A percentile compares a stretch with the other conserved stretches of the same genome.
These are phyloP conservation scores for Pilasporangium apinafurcum DNA, from an alignment of 352 stramenopile genomes.

Conservation along the genomic window DNA sequence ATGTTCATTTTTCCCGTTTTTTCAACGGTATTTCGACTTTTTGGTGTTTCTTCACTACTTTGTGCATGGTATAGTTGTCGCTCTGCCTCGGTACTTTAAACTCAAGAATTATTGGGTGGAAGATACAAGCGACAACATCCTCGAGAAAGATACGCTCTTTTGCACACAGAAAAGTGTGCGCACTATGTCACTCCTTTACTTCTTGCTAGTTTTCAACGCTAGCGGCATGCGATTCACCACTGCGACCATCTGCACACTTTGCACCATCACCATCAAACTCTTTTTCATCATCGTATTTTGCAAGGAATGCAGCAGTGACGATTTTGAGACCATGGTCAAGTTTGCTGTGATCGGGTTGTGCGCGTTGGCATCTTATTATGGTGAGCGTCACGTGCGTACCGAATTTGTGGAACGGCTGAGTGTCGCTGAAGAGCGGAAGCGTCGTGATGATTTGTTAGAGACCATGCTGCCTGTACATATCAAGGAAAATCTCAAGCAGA, in stretches of 20 bases:
- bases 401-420: conserved; percentile 59
- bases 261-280: conserved; percentile 37
- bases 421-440: conserved; percentile 63
- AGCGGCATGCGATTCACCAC: conserved; percentile 66
- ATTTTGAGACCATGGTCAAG: conserved; percentile 45
- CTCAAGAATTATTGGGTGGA: conserved; percentile 19
- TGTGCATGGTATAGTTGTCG: conserved; percentile 33
- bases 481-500: conserved; percentile 71
- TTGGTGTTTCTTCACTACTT: conserved; percentile 47
- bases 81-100: conserved; percentile 42
- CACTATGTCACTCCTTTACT: conserved; percentile 46
- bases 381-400: conserved; percentile 49
- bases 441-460: conserved; percentile 59
- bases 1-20: conserved; percentile 30
- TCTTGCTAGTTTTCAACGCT: conserved; percentile 50
- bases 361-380: conserved; percentile 61
- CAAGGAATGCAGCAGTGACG: conserved; percentile 31
- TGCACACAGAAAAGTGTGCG: conserved; percentile 52
- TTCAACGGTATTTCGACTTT: conserved; percentile 41
- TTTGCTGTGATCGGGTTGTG: conserved; percentile 56
- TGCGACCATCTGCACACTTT: conserved; percentile 36
- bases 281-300: conserved; percentile 49
- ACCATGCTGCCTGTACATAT: conserved; percentile 76
- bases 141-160: conserved; percentile 27
- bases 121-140: conserved; percentile 10